Conservation (phyloP, 2,329 filamentous ascomycete species). For the Phialophora chinensis region DNA sequence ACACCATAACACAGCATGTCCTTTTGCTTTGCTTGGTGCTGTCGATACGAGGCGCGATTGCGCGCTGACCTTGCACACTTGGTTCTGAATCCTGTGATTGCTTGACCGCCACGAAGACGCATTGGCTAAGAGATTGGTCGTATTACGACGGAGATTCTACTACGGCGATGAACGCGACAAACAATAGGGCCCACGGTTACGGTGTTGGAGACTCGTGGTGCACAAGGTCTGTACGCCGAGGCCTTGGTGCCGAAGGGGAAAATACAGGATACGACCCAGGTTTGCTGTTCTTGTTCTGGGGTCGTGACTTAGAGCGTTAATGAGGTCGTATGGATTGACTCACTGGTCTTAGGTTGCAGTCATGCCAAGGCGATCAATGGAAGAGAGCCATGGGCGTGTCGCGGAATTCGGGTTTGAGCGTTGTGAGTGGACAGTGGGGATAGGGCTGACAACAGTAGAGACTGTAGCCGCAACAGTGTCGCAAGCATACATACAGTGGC, state of each 20-base stretch:
- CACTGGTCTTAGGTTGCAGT: background rate
- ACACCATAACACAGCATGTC: background rate
- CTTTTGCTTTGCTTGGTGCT: background rate
- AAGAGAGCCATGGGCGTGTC: background rate
- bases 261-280: background rate
- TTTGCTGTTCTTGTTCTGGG: background rate
- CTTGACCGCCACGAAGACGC: background rate
- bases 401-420: background rate
- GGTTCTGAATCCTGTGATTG: background rate
- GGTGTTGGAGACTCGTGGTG: too few relatives aligned
- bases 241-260: background rate
- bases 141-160: background rate
- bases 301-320: background rate
- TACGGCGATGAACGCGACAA: background rate
- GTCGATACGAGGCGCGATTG: background rate
- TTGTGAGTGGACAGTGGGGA: background rate
- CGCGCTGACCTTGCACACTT: background rate
- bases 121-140: background rate
- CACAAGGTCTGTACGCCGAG: background rate
- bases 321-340: background rate
- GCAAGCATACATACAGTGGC: background rate
- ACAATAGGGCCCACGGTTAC: background rate
- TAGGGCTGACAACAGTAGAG: slow-evolving; percentile 17
- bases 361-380: background rate
- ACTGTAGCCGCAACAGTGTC: slow-evolving; percentile 1